These are phyloP conservation scores for Gymnopus androsaceus DNA, from an alignment of 1,284 basidiomycete species.

Conservation along the genomic window DNA sequence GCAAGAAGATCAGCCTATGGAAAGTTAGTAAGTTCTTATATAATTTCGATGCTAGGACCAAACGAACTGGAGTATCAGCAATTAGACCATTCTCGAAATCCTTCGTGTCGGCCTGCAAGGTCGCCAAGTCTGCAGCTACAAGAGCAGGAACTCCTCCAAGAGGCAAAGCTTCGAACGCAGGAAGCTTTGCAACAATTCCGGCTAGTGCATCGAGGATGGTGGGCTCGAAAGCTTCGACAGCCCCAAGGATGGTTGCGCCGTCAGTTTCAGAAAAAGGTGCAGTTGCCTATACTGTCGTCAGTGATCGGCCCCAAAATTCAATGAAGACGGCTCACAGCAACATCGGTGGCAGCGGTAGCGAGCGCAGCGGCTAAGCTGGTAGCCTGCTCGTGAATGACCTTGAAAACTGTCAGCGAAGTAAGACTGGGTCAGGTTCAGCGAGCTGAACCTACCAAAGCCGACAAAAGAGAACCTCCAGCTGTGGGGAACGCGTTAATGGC, in stretches of 20 bases:
- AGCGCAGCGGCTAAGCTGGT: constrained; percentile 26
- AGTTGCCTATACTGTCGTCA: constrained; percentile 7
- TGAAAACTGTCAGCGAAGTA: background rate
- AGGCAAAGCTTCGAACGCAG: constrained; percentile 25
- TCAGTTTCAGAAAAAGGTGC: constrained; percentile 20
- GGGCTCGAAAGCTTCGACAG: constrained; percentile 29
- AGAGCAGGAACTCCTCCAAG: constrained; percentile 15
- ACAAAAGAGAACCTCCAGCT: constrained; percentile 29
- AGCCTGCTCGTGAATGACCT: constrained; percentile 31
- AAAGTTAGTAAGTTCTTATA: background rate
- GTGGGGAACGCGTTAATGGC: constrained; percentile 32
- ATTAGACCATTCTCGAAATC: constrained; percentile 33
- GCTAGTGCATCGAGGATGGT: constrained; percentile 29
- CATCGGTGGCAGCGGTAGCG: constrained; percentile 30
- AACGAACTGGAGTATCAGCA: constrained; percentile 30
- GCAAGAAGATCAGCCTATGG: constrained; percentile 24
- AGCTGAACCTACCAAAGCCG: constrained; percentile 28
- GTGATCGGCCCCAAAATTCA: background rate
- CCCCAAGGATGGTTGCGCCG: constrained; percentile 28
- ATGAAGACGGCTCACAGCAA: constrained; percentile 20
- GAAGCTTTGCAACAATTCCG: constrained; percentile 32
- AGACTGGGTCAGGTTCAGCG: background rate
- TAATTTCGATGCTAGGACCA: background rate
- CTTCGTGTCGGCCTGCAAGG: constrained; percentile 27
- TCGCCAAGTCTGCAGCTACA: constrained; percentile 26